Base-by-base conservation (phyloP, 208 protist genomes). In the Trypanosoma scelopori region DNA sequence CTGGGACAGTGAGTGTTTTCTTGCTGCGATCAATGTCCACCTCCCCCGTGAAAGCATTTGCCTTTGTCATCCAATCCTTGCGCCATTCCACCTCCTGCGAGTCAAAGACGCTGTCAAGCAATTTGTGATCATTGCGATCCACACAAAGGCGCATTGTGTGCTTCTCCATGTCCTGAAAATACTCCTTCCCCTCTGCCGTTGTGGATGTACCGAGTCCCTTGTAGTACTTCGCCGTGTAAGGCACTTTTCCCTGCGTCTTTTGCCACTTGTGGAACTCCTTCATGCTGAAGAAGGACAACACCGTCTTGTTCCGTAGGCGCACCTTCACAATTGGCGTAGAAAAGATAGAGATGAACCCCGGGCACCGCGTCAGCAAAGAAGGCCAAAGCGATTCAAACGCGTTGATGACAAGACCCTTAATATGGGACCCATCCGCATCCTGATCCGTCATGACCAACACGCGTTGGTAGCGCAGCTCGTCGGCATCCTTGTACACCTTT, bases 351-450 rank as follows among this genome's bases (percentile, higher is more conserved):
- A 95, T 85, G 78, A 89, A 94, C 55, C 92, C 92, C 11, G 84
- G 83, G 63, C 88, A 86, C 41, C 84, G 75, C 60, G 90, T 79
- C 53, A 99, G 81, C 23, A 99, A 82, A 16, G 71, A 67, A 25
- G 99, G 99, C 98, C 98, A 99, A 72, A 99, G 98, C 32, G 92
- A 89, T 81, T 99, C 97, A 41, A 99, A 91, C 53, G 99, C 97
- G 89, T 99, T 99, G 79, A 99, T 99, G 32, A 99, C 76, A 18
- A 99, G 87, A 53, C 99, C 99, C 74, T 99, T 99, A 79, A 99
- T 99, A 86, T 99, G 99, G 52, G 99, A 99, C n/a, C 99, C 99
- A 87, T 99, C 99, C 39, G 97, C 91, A 91, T 99, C 99, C 86
- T 98, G 94, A 94, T 99, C 99, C 1, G 98, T 97, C 99, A 99